Evolutionary conservation across 306 rosid species (phyloP).

Genomic region (Abrus precatorius): DNA sequence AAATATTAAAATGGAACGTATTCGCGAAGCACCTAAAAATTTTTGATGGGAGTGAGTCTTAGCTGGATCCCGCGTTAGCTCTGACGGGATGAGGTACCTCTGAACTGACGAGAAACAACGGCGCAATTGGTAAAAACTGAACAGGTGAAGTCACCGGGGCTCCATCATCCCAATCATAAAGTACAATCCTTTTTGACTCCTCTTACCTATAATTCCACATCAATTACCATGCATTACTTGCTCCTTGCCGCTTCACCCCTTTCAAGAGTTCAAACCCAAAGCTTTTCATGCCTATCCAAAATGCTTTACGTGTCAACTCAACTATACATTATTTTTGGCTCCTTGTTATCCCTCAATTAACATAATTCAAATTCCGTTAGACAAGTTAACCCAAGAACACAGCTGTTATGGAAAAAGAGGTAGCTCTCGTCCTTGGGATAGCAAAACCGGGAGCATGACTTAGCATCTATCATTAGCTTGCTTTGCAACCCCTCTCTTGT

Average conservation of each 20-base stretch:
- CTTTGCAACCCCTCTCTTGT: constrained; percentile 32
- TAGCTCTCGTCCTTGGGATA: background rate
- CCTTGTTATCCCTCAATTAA: background rate
- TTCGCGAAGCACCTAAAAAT: too few relatives aligned
- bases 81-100: too few relatives aligned
- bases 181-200: constrained; percentile 8
- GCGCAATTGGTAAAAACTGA: constrained; percentile 18
- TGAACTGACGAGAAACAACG: background rate
- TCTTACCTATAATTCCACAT: background rate
- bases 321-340: background rate
- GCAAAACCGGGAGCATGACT: constrained; percentile 47
- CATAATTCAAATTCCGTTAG: background rate
- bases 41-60: too few relatives aligned
- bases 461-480: constrained; percentile 35
- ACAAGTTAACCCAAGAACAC: constrained; percentile 7
- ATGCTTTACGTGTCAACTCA: background rate
- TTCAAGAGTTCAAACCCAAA: constrained; percentile 30
- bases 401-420: constrained; percentile 26
- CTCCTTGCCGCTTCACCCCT: background rate
- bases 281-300: constrained; percentile 33
- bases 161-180: constrained; percentile 13
- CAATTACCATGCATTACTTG: background rate
- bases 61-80: too few relatives aligned
- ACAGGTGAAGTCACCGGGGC: background rate
- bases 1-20: too few relatives aligned